phyloP scores from a whole-genome alignment of 192 early-diverging fungal genomes.

The Hyaloraphidium curvatum region DNA sequence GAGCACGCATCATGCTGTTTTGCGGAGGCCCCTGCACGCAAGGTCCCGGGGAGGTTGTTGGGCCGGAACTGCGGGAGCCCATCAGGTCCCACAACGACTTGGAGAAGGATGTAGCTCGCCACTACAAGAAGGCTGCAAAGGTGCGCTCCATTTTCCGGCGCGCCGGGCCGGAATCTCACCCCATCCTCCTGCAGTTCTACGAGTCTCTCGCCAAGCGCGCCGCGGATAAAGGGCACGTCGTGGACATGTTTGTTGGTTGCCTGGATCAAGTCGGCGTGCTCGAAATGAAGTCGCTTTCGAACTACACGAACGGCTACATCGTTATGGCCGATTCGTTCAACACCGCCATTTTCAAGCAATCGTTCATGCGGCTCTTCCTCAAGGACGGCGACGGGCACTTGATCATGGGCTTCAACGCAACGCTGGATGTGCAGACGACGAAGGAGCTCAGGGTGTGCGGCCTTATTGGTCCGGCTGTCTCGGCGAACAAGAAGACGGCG shows the following conservation, averaged over 20 bases:
- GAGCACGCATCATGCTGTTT: constrained; percentile 84
- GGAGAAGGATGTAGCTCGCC: constrained; percentile 79
- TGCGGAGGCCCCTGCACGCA: constrained; percentile 80
- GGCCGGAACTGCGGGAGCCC: constrained; percentile 73
- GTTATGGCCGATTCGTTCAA: constrained; percentile 91
- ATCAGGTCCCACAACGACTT: constrained; percentile 97
- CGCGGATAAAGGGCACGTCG: constrained; percentile 67
- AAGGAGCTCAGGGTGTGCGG: constrained; percentile 91
- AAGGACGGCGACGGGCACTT: constrained; percentile 76
- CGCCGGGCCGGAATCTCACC: background rate
- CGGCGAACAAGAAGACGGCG: constrained; percentile 70
- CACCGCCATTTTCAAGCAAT: constrained; percentile 92
- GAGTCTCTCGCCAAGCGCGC: constrained; percentile 71
- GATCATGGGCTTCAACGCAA: constrained; percentile 95
- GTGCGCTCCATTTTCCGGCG: constrained; percentile 13
- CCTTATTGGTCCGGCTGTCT: constrained; percentile 88
- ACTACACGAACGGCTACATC: constrained; percentile 79
- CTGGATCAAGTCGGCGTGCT: constrained; percentile 91
- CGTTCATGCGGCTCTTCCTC: constrained; percentile 82
- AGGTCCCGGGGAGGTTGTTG: constrained; percentile 90
- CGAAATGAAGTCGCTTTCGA: constrained; percentile 87
- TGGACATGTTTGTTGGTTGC: constrained; percentile 97
- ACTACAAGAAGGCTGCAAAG: constrained; percentile 85
- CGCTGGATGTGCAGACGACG: constrained; percentile 84
- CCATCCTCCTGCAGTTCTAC: constrained; percentile 48